Conservation (phyloP, 495 filamentous ascomycete genomes). For the Letharia columbiana region DNA sequence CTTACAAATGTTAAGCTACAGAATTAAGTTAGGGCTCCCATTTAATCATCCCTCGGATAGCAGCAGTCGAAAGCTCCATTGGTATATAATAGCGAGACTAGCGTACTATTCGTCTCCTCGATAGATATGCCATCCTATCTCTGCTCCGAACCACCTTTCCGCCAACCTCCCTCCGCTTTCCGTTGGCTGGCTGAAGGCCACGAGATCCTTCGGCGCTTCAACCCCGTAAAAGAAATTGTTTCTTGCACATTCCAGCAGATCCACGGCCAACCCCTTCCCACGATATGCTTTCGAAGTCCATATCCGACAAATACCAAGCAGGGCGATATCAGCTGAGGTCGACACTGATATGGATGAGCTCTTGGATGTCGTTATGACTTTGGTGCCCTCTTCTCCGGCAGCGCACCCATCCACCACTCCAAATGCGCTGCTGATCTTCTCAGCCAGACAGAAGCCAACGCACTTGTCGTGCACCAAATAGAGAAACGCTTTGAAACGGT, state of each 20-base stretch:
- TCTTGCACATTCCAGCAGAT: slow-evolving; percentile 53
- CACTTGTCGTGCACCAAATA: slow-evolving; percentile 57
- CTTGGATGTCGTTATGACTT: slow-evolving; percentile 23
- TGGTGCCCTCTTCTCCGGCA: slow-evolving; percentile 19
- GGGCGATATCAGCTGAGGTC: slow-evolving; percentile 38
- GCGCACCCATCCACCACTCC: slow-evolving; percentile 36
- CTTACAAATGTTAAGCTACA: too few relatives aligned
- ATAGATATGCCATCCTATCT: slow-evolving; percentile 47
- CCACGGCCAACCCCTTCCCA: slow-evolving; percentile 51
- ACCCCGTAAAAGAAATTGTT: slow-evolving; percentile 59
- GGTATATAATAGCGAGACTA: neutral
- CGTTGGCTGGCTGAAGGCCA: slow-evolving; percentile 72
- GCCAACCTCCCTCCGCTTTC: slow-evolving; percentile 57
- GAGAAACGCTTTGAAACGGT: slow-evolving; percentile 56
- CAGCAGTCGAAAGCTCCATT: neutral
- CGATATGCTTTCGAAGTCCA: slow-evolving; percentile 58
- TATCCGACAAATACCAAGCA: slow-evolving; percentile 62
- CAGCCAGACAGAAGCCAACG: slow-evolving; percentile 57
- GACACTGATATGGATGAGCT: slow-evolving; percentile 42
- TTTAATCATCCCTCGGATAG: neutral
- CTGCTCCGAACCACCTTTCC: slow-evolving; percentile 51
- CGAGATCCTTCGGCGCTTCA: slow-evolving; percentile 50
- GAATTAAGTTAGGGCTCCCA: neutral
- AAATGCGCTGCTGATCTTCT: slow-evolving; percentile 53
- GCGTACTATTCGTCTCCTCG: slow-evolving; percentile 24